Evolutionary conservation across 2,329 filamentous ascomycete genomes (phyloP).

Genomic region (Venturia effusa): DNA sequence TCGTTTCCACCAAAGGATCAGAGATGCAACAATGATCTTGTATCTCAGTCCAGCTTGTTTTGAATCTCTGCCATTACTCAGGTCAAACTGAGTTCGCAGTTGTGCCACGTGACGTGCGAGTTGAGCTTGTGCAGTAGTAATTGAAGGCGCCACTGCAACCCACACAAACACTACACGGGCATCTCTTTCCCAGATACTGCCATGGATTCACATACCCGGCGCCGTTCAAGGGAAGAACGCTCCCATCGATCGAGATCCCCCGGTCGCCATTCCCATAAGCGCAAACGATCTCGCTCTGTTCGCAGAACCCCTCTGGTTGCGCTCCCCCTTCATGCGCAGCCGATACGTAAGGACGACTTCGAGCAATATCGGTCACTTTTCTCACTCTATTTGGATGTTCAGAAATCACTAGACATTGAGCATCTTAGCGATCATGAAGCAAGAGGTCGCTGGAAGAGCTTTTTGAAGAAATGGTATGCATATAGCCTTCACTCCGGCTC

Average conservation of each 20-base stretch:
- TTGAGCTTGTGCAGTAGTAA: background rate
- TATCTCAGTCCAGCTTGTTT: no score
- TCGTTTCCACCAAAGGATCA: no score
- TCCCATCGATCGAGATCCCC: background rate
- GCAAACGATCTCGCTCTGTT: conserved; percentile 16
- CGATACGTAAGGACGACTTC: conserved; percentile 60
- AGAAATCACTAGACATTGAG: conserved; percentile 64
- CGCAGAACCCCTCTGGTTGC: background rate
- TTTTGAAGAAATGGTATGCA: conserved; percentile 70
- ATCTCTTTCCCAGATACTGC: background rate
- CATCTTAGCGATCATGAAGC: conserved; percentile 64
- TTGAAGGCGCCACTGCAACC: background rate
- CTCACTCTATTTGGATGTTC: conserved; percentile 74
- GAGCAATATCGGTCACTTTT: conserved; percentile 59
- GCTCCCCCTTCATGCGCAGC: conserved; percentile 55
- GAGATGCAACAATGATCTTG: no score
- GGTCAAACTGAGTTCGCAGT: no score
- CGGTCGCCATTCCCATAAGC: conserved; percentile 20
- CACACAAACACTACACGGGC: background rate
- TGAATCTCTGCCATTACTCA: no score
- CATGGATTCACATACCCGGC: background rate
- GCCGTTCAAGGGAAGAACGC: background rate
- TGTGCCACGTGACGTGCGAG: background rate
- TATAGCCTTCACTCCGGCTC: background rate
- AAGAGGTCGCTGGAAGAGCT: conserved; percentile 86